Evolutionary conservation across 192 early-diverging fungal genomes (phyloP).

Genomic region (Gigaspora rosea): DNA sequence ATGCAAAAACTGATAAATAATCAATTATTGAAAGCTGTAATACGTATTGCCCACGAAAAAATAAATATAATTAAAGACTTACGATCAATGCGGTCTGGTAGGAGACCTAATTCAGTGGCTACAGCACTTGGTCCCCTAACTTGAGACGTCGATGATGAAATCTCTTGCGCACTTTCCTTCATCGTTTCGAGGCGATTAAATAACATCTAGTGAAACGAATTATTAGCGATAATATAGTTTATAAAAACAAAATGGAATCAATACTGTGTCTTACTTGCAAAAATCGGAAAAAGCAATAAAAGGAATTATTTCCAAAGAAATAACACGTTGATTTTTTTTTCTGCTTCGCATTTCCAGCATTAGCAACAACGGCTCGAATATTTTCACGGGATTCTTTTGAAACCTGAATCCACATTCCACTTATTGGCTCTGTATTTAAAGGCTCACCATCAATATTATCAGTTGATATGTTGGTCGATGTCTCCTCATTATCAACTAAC

Average conservation of each 20-base stretch:
- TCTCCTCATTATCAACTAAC: conserved; percentile 52
- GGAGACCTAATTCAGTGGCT: conserved; percentile 53
- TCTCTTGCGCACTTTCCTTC: conserved; percentile 63
- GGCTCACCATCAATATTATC: conserved; percentile 33
- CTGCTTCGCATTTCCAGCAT: conserved; percentile 44
- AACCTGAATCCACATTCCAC: conserved; percentile 40
- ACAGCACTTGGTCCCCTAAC: conserved; percentile 16
- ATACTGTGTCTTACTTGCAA: conserved; percentile 65
- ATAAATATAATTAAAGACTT: conserved; percentile 11
- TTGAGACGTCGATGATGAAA: conserved; percentile 8
- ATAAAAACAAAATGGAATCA: no score
- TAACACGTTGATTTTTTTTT: conserved; percentile 49
- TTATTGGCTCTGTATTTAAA: conserved; percentile 31
- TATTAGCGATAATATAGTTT: neutral
- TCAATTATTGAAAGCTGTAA: neutral
- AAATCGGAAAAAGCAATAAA: conserved; percentile 89
- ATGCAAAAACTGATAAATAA: neutral
- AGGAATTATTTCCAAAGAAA: conserved; percentile 85
- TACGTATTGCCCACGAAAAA: no score
- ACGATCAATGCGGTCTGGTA: conserved; percentile 52
- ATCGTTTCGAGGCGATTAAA: conserved; percentile 80
- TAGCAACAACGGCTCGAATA: conserved; percentile 35
- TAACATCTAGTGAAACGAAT: conserved; percentile 65
- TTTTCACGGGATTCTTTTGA: conserved; percentile 36
- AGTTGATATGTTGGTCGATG: conserved; percentile 37